These are phyloP conservation scores for Solanum hybrid DNA, from an alignment of 305 asterid genomes.

Conservation along the genomic window DNA sequence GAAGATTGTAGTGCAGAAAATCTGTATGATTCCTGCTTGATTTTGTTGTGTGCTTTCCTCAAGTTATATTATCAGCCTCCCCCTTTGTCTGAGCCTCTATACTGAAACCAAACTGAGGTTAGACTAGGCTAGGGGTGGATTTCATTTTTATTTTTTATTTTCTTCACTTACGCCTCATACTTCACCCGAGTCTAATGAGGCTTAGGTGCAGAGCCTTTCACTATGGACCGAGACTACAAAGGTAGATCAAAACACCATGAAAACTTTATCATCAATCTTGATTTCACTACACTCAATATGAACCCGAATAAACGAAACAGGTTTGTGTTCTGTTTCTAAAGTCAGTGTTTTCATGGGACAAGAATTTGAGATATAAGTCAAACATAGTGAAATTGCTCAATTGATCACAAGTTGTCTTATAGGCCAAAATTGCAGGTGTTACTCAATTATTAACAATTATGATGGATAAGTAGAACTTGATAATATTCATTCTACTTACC, in stretches of 20 bases:
- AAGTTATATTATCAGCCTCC: background rate
- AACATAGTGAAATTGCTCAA: background rate
- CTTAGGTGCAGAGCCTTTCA: background rate
- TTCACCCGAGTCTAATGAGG: background rate
- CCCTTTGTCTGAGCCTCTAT: background rate
- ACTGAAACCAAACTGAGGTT: background rate
- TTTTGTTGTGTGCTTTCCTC: background rate
- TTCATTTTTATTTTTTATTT: background rate
- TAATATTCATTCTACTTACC: background rate
- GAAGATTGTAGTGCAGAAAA: background rate
- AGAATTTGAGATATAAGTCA: no score
- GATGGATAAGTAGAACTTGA: background rate
- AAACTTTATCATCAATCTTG: background rate
- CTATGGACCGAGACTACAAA: background rate
- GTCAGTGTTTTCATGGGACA: background rate
- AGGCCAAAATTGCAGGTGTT: background rate
- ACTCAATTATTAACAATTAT: background rate
- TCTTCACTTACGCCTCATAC: background rate
- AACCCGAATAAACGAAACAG: background rate
- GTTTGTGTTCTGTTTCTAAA: background rate
- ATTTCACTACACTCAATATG: background rate
- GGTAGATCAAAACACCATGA: background rate
- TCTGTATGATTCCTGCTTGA: background rate
- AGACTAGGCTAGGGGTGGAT: background rate
- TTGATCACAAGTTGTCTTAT: background rate